Percentiles rank a stretch among this genome's conserved stretches.
Conservation (phyloP, 768 basidiomycete genomes). For the Chalciporus pseudorubinellus region DNA sequence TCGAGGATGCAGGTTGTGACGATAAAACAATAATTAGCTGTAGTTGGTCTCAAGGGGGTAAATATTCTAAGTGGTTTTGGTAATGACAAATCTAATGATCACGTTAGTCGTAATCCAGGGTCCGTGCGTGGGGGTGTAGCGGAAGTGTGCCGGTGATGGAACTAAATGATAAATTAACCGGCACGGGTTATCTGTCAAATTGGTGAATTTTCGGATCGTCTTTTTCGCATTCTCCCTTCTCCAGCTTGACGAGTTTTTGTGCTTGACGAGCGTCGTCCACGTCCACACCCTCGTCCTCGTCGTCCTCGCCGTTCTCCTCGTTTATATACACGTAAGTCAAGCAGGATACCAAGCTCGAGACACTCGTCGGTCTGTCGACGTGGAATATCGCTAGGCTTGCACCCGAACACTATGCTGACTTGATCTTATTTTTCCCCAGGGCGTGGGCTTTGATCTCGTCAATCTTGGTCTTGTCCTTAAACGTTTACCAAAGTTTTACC, state of each 20-base stretch:
- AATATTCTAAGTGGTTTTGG: no score
- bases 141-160: constrained; percentile 17
- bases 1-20: constrained; percentile 22
- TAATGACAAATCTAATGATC: constrained; percentile 4
- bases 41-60: no score
- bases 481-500: constrained; percentile 34
- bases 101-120: constrained; percentile 15
- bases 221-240: constrained; percentile 20
- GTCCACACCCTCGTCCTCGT: constrained; percentile 12
- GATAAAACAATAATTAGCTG: background rate
- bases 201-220: constrained; percentile 14
- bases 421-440: constrained; percentile 10
- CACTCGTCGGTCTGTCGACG: background rate
- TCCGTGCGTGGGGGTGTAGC: constrained; percentile 32
- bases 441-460: constrained; percentile 33
- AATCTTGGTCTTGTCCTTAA: constrained; percentile 33
- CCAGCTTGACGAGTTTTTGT: constrained; percentile 20
- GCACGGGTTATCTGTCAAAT: constrained; percentile 13
- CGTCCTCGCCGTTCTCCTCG: constrained; percentile 10
- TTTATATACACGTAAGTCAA: constrained; percentile 27
- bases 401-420: constrained; percentile 7
- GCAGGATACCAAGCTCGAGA: background rate
- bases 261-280: constrained; percentile 19
- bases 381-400: background rate
- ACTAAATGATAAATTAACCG: constrained; percentile 11